Percentiles rank a stretch among this genome's conserved stretches.
phyloP scores from a whole-genome alignment of 208 protist species.

The Leishmania tropica region DNA sequence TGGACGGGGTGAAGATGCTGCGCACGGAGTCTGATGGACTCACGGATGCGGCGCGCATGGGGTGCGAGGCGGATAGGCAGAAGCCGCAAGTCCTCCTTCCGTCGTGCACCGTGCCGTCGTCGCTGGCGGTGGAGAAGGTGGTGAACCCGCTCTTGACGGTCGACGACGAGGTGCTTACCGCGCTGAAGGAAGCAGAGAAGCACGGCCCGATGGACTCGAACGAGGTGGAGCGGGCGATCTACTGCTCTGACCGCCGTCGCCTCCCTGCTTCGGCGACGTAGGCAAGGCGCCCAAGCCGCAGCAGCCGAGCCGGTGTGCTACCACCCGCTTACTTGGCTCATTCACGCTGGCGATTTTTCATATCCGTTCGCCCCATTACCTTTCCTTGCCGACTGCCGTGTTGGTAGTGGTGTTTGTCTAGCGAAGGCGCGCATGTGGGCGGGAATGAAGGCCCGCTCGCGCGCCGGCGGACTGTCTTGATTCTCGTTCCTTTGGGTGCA shows the following conservation, averaged over 20 bases:
- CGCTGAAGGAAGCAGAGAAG: conserved; percentile 21
- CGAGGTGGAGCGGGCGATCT: conserved; percentile 42
- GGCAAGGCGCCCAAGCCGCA: background rate
- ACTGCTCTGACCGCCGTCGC: conserved; percentile 42
- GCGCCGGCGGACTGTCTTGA: background rate
- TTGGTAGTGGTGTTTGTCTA: background rate
- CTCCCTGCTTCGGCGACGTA: conserved; percentile 3
- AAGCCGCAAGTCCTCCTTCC: conserved; percentile 35
- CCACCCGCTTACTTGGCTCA: background rate
- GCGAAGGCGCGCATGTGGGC: background rate
- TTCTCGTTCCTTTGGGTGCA: background rate
- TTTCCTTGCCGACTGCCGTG: background rate
- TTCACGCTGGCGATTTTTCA: background rate
- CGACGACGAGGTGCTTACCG: conserved; percentile 40
- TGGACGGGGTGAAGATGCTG: conserved; percentile 38
- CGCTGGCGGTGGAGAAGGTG: conserved; percentile 54
- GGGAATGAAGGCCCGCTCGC: background rate
- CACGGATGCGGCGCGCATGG: conserved; percentile 28
- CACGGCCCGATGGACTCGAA: conserved; percentile 25
- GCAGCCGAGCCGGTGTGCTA: background rate
- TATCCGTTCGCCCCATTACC: no score
- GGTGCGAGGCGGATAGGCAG: background rate
- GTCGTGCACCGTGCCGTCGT: conserved; percentile 69
- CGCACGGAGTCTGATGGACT: conserved; percentile 46
- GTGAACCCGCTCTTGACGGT: conserved; percentile 79